Conservation (phyloP, 1,284 basidiomycete species). For the Rhodotorula sp. region DNA sequence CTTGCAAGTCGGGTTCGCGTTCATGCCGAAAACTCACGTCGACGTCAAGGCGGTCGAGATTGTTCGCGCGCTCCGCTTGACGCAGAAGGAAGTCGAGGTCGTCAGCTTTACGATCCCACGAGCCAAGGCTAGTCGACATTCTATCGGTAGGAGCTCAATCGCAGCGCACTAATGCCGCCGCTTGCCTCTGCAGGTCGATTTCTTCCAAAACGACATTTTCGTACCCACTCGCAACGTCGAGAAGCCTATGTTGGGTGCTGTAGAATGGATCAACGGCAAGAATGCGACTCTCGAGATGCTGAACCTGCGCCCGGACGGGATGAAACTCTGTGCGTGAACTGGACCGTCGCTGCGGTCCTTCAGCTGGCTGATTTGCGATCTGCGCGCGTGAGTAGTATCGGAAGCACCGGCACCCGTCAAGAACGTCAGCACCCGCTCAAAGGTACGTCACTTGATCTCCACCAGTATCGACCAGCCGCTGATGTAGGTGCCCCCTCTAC, state of each 20-base stretch:
- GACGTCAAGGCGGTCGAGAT: slow-evolving; percentile 67
- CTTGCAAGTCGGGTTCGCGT: slow-evolving; percentile 52
- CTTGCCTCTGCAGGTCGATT: slow-evolving; percentile 44
- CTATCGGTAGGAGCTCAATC: not conserved
- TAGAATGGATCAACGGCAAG: slow-evolving; percentile 49
- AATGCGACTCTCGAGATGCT: slow-evolving; percentile 32
- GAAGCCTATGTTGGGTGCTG: slow-evolving; percentile 40
- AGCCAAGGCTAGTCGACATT: slow-evolving; percentile 45
- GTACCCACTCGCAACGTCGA: slow-evolving; percentile 48
- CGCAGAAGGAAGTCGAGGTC: slow-evolving; percentile 76
- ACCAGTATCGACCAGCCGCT: not conserved
- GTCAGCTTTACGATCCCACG: slow-evolving; percentile 54
- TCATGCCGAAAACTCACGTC: slow-evolving; percentile 50
- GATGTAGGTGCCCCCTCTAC: not conserved
- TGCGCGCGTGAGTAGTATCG: slow-evolving; percentile 15
- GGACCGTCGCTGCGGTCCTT: not conserved
- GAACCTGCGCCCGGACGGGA: slow-evolving; percentile 49
- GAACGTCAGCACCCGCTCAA: slow-evolving; percentile 22
- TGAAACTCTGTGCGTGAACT: slow-evolving; percentile 42
- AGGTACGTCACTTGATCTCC: slow-evolving; percentile 11
- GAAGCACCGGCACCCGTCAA: slow-evolving; percentile 27
- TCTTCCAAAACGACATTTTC: slow-evolving; percentile 57
- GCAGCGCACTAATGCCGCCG: not conserved
- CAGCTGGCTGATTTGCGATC: not conserved
- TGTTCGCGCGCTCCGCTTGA: slow-evolving; percentile 61